These are phyloP conservation scores for Syncephalastrum sp. DNA, from an alignment of 371 early-diverging fungal species.

Conservation along the genomic window DNA sequence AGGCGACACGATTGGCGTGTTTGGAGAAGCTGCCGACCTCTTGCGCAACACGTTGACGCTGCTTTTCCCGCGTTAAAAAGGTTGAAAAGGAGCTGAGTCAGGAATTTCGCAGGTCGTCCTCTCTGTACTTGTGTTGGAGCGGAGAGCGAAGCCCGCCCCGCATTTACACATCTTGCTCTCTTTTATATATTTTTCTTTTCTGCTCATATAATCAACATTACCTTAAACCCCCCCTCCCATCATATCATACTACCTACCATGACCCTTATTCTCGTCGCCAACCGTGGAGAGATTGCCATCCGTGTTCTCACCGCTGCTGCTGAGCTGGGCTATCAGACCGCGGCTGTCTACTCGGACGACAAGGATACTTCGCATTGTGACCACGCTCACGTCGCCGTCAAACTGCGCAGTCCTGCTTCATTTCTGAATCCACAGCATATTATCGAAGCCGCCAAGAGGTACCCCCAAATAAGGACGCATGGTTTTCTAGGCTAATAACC, in stretches of 20 bases:
- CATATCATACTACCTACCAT: not conserved
- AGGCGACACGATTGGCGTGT: no score
- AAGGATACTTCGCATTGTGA: slow-evolving; percentile 35
- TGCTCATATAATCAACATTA: not conserved
- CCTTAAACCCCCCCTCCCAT: not conserved
- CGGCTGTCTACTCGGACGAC: slow-evolving; percentile 35
- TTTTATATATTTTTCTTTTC: slow-evolving; percentile 4
- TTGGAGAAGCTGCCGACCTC: no score
- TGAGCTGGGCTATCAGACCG: slow-evolving; percentile 34
- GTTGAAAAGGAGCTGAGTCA: no score
- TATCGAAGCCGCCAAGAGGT: slow-evolving; percentile 34
- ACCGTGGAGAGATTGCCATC: slow-evolving; percentile 49
- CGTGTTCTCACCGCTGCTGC: slow-evolving; percentile 35
- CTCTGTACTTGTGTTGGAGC: no score
- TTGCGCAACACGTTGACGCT: no score
- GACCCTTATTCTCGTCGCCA: slow-evolving; percentile 35
- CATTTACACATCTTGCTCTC: slow-evolving; percentile 4
- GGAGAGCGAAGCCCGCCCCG: not conserved
- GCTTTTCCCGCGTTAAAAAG: no score
- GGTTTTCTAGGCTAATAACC: no score
- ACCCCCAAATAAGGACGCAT: no score
- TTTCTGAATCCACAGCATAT: slow-evolving; percentile 32
- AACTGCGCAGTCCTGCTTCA: slow-evolving; percentile 18
- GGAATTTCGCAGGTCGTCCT: no score
- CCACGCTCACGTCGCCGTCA: slow-evolving; percentile 22